Conservation (phyloP, 345 rosid species). For the Boechera divaricarpa region DNA sequence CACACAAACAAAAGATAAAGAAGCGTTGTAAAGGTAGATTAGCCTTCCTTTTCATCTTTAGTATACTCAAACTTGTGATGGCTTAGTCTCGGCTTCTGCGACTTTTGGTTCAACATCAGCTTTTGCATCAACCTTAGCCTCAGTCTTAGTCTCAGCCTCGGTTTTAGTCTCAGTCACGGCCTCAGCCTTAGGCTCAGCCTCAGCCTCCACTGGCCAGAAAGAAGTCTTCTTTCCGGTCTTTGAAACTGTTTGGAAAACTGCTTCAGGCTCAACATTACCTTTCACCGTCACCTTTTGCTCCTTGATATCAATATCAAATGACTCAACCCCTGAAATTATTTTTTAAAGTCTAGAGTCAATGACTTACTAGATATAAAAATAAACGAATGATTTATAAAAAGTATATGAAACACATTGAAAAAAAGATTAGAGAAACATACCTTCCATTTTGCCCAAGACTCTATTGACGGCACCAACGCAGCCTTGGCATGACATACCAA, state of each 20-base stretch:
- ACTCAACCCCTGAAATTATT: conserved; percentile 67
- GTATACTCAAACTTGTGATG: conserved; percentile 34
- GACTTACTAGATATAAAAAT: not conserved
- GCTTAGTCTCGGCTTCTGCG: conserved; percentile 36
- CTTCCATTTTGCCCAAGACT: conserved; percentile 92
- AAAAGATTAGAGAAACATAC: conserved; percentile 43
- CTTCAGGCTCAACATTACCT: conserved; percentile 85
- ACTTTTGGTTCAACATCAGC: conserved; percentile 36
- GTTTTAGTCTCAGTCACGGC: conserved; percentile 18
- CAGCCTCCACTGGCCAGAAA: conserved; percentile 77
- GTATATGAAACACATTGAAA: not conserved
- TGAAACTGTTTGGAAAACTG: conserved; percentile 82
- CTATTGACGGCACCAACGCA: conserved; percentile 90
- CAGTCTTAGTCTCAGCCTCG: conserved; percentile 24
- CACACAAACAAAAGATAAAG: conserved; percentile 21
- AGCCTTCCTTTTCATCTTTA: conserved; percentile 21
- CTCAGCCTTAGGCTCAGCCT: conserved; percentile 42
- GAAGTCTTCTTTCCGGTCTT: conserved; percentile 89
- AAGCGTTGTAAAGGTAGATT: conserved; percentile 3
- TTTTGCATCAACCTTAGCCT: conserved; percentile 38
- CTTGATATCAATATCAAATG: conserved; percentile 74
- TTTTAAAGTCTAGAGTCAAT: conserved; percentile 1
- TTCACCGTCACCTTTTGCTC: conserved; percentile 93
- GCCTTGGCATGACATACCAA: conserved; percentile 90
- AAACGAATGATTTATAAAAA: not conserved